Percentiles rank a stretch among this genome's conserved stretches.
Conservation (phyloP, 768 basidiomycete species). For the Lactarius psammicola region DNA sequence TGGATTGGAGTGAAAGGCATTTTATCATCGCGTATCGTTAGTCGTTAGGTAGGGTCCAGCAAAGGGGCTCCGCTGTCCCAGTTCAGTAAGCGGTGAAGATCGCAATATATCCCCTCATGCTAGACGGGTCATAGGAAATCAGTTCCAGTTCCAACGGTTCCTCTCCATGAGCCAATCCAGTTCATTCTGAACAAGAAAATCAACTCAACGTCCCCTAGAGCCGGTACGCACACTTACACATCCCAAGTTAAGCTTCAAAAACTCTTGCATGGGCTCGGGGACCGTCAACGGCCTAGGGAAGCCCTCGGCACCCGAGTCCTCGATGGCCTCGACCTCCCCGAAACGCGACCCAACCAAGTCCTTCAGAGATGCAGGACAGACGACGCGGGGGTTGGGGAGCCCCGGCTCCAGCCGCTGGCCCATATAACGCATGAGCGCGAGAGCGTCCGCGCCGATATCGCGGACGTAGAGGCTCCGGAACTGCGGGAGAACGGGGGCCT, state of each 20-base stretch:
- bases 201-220: neutral
- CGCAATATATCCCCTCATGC: neutral
- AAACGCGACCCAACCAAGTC: conserved; percentile 9
- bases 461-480: conserved; percentile 14
- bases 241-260: conserved; percentile 11
- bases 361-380: conserved; percentile 13
- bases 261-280: conserved; percentile 12
- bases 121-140: neutral
- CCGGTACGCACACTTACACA: neutral
- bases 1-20: neutral
- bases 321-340: conserved; percentile 15
- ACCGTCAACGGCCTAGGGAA: conserved; percentile 17
- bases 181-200: conserved; percentile 5
- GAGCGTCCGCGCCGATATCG: conserved; percentile 6
- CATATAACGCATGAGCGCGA: conserved; percentile 16
- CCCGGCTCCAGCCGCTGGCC: conserved; percentile 19
- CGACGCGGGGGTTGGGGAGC: conserved; percentile 3
- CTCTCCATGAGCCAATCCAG: conserved; percentile 23
- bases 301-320: conserved; percentile 3
- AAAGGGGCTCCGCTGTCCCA: neutral
- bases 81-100: neutral
- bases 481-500: neutral
- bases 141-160: conserved; percentile 21
- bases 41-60: neutral
- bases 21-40: neutral